Base-by-base conservation (phyloP, 2,329 filamentous ascomycete genomes). In the Pseudogymnoascus sp. region DNA sequence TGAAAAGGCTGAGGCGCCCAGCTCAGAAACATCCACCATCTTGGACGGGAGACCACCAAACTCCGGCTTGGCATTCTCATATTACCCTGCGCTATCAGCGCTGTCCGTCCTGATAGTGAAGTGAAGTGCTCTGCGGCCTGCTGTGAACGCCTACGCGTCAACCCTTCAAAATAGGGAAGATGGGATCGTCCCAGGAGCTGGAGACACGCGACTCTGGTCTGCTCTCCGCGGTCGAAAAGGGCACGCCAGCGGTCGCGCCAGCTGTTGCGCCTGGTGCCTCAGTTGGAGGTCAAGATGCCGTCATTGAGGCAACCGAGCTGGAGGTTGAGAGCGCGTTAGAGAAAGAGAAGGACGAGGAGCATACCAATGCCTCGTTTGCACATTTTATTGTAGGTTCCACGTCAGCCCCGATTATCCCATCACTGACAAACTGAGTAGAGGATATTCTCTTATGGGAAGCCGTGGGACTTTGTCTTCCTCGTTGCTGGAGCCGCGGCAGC, bases 391-490 rank as follows among this genome's bases (percentile, higher is more conserved):
- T 57, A 57, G 10, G 51, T 34, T 34, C 6, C 6, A 36, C 3
- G 13, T 34, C 28, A 34, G n/a, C 10, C 6, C n/a, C 10, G 11
- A 14, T 11, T 21, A 10, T 10, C 16, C 14, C 28, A 14, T 34
- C 16, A 16, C 51, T 57, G 28, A 57, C 51, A 57, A 6, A 16
- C 3, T 14, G 5, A 13, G 5, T 36, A 57, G 51, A 57, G 51
- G 28, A 61, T 85, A 45, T 85, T 85, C 68, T 73, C 73, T 16
- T 85, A 85, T 74, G 82, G 81, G 16, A 80, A 75, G n/a, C 77
- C 75, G 69, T 81, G 78, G 78, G 83, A 85, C 67, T 77, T 78
- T 48, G 65, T 79, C 36, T 75, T 82, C 39, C 80, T 84, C 69
- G 74, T 71, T n/a, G 72, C 75, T 3, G 83, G 80, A 13, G 70